Percentiles rank a stretch among this genome's conserved stretches.
phyloP scores from a whole-genome alignment of 164 flowering plant genomes.

The Macadamia tetraphylla region DNA sequence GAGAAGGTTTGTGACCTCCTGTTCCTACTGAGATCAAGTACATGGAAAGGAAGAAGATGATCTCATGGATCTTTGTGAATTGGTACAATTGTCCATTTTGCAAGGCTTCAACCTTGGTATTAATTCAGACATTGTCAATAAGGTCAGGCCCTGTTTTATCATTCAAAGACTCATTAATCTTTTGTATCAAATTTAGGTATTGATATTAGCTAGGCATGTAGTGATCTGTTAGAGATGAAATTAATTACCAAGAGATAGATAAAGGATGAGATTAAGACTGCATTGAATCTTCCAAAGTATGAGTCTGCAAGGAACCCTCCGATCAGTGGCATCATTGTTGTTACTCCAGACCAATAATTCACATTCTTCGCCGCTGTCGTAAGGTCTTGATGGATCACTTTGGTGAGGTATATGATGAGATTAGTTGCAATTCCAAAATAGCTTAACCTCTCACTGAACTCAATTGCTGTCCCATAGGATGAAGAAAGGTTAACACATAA shows the following conservation, averaged over 20 bases:
- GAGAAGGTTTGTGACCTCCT: slow-evolving; percentile 85
- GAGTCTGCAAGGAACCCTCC: slow-evolving; percentile 93
- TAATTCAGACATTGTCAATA: slow-evolving; percentile 58
- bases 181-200: no score
- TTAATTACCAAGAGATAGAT: slow-evolving; percentile 64
- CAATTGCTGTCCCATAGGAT: slow-evolving; percentile 40
- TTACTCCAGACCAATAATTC: slow-evolving; percentile 68
- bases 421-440: slow-evolving; percentile 55
- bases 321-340: slow-evolving; percentile 72
- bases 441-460: slow-evolving; percentile 62
- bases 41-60: slow-evolving; percentile 63
- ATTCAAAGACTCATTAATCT: background rate
- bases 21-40: slow-evolving; percentile 83
- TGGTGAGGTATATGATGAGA: slow-evolving; percentile 56
- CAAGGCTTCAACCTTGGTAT: slow-evolving; percentile 59
- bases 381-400: slow-evolving; percentile 52
- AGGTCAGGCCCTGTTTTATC: slow-evolving; percentile 57
- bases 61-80: slow-evolving; percentile 44
- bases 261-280: slow-evolving; percentile 51
- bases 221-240: background rate
- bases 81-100: slow-evolving; percentile 23
- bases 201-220: background rate
- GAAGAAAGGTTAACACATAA: no score
- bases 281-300: slow-evolving; percentile 64
- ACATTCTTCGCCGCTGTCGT: slow-evolving; percentile 53